Evolutionary conservation across 768 basidiomycete genomes (phyloP), one percentile per base, ranked within the genome.

Genomic region (Leucosporidium creatinivorum): DNA sequence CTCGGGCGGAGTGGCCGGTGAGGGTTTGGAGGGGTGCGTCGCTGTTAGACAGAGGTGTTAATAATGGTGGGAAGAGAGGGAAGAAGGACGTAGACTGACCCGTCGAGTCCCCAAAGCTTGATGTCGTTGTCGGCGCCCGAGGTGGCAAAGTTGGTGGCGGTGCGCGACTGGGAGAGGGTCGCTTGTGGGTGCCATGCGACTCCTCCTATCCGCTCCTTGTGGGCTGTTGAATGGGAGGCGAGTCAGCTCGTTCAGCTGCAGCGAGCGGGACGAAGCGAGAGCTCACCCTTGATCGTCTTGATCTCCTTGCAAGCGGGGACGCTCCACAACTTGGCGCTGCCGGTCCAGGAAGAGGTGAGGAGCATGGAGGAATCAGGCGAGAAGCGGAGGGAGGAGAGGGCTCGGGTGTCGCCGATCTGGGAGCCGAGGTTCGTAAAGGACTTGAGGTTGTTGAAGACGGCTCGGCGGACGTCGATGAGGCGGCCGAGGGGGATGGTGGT

Each of bases 141-240:
- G 68, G 91, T 94, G 4, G 85, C 93, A 60, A 99, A 82, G 77
- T 96, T 97, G 19, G 90, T 87, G 1, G 69, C 85, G 80, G 76
- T 84, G 79, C 62, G 81, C 77, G 77, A 87, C 85, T 58, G 86
- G 78, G 76, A 73, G 19, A 93, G 75, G 0, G 93, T 96, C 23
- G 94, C 93, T 74, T 86, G 81, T 1, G 96, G 96, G 81, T 99
- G 93, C 96, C 96, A 99, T 49, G 93, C 93, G 55, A 97, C 87
- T 25, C 96, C 96, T 59, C 96, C 92, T 33, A 98, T 87, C 61
- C 89, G 86, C 75, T 98, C 94, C 48, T 82, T 84, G 75, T 97
- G 93, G 10, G 90, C 91, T 91, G 70, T 36, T 36, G 6, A 31
- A 17, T 7, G 51, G n/a, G 12, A 26, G 51, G 23, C 51, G 21